Evolutionary conservation across 495 filamentous ascomycete species (phyloP).

Genomic region (Lophiostoma macrostomum): DNA sequence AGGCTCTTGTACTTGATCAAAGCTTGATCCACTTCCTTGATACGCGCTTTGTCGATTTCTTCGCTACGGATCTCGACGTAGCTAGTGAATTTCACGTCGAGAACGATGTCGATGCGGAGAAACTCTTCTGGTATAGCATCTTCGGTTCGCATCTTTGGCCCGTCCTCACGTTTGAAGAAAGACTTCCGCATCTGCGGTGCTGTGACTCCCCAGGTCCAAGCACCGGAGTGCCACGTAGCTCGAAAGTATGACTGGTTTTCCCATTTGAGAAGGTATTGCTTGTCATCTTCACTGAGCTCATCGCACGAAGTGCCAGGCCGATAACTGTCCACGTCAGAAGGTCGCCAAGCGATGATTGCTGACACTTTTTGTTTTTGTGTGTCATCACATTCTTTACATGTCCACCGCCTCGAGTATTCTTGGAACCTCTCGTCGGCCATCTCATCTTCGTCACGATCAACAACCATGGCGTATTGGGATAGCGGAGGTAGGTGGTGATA

Average conservation of each 20-base stretch:
- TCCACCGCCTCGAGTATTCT: constrained; percentile 67
- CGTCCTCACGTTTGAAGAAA: constrained; percentile 68
- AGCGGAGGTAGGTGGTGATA: constrained; percentile 69
- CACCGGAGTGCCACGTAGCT: constrained; percentile 78
- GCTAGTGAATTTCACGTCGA: constrained; percentile 67
- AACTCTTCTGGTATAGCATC: constrained; percentile 84
- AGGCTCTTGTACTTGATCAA: constrained; percentile 93
- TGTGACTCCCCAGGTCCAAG: constrained; percentile 83
- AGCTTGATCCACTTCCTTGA: constrained; percentile 66
- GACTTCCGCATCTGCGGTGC: constrained; percentile 61
- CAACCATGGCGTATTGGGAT: constrained; percentile 37
- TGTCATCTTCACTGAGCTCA: constrained; percentile 62
- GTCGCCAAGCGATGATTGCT: constrained; percentile 82
- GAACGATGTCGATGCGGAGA: constrained; percentile 80
- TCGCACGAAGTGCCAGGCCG: constrained; percentile 49
- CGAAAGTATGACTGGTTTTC: constrained; percentile 72
- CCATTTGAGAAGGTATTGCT: constrained; percentile 93
- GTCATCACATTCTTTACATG: constrained; percentile 68
- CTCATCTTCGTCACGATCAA: constrained; percentile 43
- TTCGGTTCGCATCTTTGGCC: constrained; percentile 65
- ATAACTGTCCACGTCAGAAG: constrained; percentile 52
- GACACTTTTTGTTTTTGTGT: constrained; percentile 58
- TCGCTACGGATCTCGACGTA: constrained; percentile 50
- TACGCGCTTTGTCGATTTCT: constrained; percentile 62
- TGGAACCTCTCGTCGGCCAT: constrained; percentile 48